Evolutionary conservation across 2,329 filamentous ascomycete genomes (phyloP), one percentile per base, ranked within the genome.

Genomic region (Rhexocercosporidium sp.): DNA sequence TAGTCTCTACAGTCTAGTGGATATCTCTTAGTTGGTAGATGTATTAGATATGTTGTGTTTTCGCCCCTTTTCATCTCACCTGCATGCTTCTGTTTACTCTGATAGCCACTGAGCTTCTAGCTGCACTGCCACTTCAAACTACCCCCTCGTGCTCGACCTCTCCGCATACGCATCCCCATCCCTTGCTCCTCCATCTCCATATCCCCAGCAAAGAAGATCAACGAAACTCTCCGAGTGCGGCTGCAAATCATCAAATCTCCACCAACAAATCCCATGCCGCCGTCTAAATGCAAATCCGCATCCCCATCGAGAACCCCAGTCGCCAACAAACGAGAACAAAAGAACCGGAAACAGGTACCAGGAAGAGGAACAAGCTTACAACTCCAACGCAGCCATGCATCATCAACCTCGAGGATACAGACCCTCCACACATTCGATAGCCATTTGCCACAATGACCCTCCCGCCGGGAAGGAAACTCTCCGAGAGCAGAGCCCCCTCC

Each of bases 381-480:
- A 57, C 8, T 27, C 51, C 16, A 16, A 9, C 14, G 22, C 9
- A 4, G 11, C 46, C 46, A 51, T 51, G 25, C 47, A 51, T 27
- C 22, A 29, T 12, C 25, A 18, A 29, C 25, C 18, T 6, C 53
- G 1, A 44, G 56, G 56, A 29, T 41, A n/a, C 14, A 14, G 12
- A 27, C 44, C 54, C 56, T 59, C 57, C 57, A 29, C 39, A 47
- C 20, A 18, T 25, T 57, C 25, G n/a, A n/a, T n/a, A 3, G 12
- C 34, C 34, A 37, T 12, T 53, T 25, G 54, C 54, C 31, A 57
- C 34, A 39, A 16, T 31, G 20, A 14, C 54, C 6, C 39, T 44
- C 16, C 37, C 41, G 39, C 57, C 57, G 39, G 57, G 57, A 46
- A 44, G 25, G 22, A 46, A 60, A 60, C 39, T 60, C 57, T 46